phyloP scores from a whole-genome alignment of 148 eudicot genomes.

The Rhododendron simsii region DNA sequence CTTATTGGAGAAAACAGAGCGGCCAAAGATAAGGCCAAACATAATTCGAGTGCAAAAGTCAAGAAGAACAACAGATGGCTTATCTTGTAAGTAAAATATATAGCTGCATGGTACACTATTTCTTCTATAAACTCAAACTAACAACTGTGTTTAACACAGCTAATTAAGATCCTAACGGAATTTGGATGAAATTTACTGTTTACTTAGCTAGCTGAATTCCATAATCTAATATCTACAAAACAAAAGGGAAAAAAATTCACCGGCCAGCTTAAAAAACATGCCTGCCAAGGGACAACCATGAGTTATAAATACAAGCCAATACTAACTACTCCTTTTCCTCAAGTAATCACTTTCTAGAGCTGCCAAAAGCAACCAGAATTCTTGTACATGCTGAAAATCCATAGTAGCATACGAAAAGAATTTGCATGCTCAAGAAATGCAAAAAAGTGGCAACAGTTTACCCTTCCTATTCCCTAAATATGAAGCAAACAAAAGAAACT shows the following conservation, averaged over 20 bases:
- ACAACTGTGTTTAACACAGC: background rate
- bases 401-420: background rate
- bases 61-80: background rate
- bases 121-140: background rate
- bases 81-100: background rate
- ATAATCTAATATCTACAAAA: background rate
- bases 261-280: background rate
- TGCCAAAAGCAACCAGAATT: background rate
- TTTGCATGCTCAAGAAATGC: background rate
- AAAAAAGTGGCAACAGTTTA: background rate
- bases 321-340: background rate
- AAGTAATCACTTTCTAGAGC: background rate
- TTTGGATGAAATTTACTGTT: background rate
- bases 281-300: background rate
- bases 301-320: background rate
- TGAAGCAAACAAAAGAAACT: background rate
- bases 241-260: background rate
- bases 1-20: background rate
- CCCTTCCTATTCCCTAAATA: background rate
- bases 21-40: background rate
- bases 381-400: background rate
- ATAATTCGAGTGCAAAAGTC: background rate
- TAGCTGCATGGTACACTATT: background rate
- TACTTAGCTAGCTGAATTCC: background rate
- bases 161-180: background rate